phyloP scores from a whole-genome alignment of 805 yeast species.

The Starmerella floricola region DNA sequence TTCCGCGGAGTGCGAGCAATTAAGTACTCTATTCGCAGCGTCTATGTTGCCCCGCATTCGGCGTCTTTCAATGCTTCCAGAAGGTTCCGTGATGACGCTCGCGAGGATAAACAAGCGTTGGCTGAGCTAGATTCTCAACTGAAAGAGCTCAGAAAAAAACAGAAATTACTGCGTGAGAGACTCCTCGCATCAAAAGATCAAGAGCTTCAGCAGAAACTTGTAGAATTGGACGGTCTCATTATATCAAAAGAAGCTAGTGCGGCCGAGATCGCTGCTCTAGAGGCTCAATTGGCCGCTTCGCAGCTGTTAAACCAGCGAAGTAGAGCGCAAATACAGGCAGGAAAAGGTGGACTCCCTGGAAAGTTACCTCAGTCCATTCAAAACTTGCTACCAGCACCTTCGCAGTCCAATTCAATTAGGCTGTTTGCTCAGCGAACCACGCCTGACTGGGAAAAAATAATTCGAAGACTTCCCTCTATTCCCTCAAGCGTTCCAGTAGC shows the following conservation, averaged over 20 bases:
- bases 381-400: background rate
- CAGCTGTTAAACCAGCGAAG: background rate
- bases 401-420: background rate
- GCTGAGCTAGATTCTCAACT: constrained; percentile 17
- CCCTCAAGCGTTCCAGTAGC: constrained; percentile 9
- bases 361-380: too few species aligned
- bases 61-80: background rate
- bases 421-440: background rate
- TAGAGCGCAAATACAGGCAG: too few species aligned
- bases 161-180: constrained; percentile 10
- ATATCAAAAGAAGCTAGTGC: constrained; percentile 6
- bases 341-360: too few species aligned
- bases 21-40: background rate
- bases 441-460: constrained; percentile 6
- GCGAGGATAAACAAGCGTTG: constrained; percentile 10
- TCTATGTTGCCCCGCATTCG: background rate
- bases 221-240: constrained; percentile 7
- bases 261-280: constrained; percentile 17
- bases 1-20: too few species aligned
- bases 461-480: constrained; percentile 2
- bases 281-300: constrained; percentile 6
- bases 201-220: constrained; percentile 10
- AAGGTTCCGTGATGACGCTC: background rate
- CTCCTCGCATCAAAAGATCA: constrained; percentile 18
- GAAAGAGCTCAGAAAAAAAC: constrained; percentile 13